Percentiles rank a stretch among this genome's conserved stretches.
These are phyloP conservation scores for Verticillium tricorpus DNA, from an alignment of 2,329 filamentous ascomycete species.

Conservation along the genomic window DNA sequence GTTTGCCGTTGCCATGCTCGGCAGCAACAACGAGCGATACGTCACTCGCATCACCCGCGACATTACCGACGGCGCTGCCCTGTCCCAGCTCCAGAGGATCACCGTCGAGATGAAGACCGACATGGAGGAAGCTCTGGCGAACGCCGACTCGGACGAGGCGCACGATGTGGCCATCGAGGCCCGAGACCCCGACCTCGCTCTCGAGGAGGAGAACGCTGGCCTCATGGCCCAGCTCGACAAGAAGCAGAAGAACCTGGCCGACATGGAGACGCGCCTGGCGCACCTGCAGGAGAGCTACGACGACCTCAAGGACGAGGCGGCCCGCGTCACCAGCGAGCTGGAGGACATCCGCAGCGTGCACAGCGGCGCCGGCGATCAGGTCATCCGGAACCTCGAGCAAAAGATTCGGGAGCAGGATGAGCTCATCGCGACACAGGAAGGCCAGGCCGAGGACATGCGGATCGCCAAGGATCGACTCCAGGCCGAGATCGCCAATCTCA, in stretches of 20 bases:
- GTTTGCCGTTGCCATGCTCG: slow-evolving; percentile 55
- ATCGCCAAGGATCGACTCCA: slow-evolving; percentile 39
- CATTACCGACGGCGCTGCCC: slow-evolving; percentile 30
- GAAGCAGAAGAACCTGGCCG: slow-evolving; percentile 52
- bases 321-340: slow-evolving; percentile 50
- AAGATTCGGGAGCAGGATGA: slow-evolving; percentile 64
- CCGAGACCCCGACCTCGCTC: slow-evolving; percentile 50
- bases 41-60: slow-evolving; percentile 35
- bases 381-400: slow-evolving; percentile 49
- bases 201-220: slow-evolving; percentile 51
- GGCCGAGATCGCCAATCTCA: slow-evolving; percentile 44
- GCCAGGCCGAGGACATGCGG: slow-evolving; percentile 52
- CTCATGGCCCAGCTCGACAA: slow-evolving; percentile 47
- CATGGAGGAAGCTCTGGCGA: slow-evolving; percentile 14
- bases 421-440: slow-evolving; percentile 67
- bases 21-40: slow-evolving; percentile 51
- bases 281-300: slow-evolving; percentile 60
- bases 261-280: slow-evolving; percentile 55
- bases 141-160: slow-evolving; percentile 22
- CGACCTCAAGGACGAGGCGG: slow-evolving; percentile 59
- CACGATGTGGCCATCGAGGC: slow-evolving; percentile 34
- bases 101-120: slow-evolving; percentile 37
- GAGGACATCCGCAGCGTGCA: slow-evolving; percentile 44
- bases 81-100: slow-evolving; percentile 41
- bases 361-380: slow-evolving; percentile 47